phyloP scores from a whole-genome alignment of 2,329 filamentous ascomycete genomes.

The Zymoseptoria tritici region DNA sequence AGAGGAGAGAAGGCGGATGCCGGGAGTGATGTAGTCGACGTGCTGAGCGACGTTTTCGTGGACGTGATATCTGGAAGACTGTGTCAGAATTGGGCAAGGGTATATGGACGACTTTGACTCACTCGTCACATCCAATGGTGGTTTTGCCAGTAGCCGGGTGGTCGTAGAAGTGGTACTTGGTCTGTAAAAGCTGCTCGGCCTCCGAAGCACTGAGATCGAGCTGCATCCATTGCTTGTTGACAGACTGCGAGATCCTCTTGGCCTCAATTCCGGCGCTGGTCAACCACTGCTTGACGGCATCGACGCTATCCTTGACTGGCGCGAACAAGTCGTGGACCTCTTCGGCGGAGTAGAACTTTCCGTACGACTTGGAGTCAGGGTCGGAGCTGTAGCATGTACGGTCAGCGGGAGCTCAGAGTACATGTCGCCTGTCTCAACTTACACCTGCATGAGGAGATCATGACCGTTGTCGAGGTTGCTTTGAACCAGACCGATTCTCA shows the following conservation, averaged over 20 bases:
- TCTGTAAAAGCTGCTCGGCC: conserved; percentile 33
- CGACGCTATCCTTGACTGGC: conserved; percentile 28
- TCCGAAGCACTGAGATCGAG: conserved; percentile 36
- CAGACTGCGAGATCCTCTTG: conserved; percentile 29
- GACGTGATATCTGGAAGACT: conserved; percentile 32
- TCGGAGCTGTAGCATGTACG: conserved; percentile 6
- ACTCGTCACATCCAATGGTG: conserved; percentile 34
- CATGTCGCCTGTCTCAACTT: not conserved
- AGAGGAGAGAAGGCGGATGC: conserved; percentile 39
- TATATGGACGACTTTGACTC: conserved; percentile 19
- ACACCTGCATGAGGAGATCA: conserved; percentile 14
- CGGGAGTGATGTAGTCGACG: conserved; percentile 51
- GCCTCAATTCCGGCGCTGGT: conserved; percentile 26
- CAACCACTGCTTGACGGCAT: conserved; percentile 35
- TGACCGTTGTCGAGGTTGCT: conserved; percentile 15
- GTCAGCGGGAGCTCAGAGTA: not conserved
- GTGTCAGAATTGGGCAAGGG: not conserved
- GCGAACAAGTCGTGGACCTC: conserved; percentile 38
- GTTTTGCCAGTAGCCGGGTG: conserved; percentile 44
- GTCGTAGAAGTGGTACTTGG: conserved; percentile 54
- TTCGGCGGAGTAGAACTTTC: conserved; percentile 33
- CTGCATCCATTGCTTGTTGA: conserved; percentile 34
- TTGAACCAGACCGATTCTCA: conserved; percentile 21
- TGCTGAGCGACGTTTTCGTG: conserved; percentile 42
- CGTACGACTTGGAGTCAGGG: conserved; percentile 28